These are phyloP conservation scores for Epichloe festucae DNA, from an alignment of 2,329 filamentous ascomycete genomes.

Conservation along the genomic window DNA sequence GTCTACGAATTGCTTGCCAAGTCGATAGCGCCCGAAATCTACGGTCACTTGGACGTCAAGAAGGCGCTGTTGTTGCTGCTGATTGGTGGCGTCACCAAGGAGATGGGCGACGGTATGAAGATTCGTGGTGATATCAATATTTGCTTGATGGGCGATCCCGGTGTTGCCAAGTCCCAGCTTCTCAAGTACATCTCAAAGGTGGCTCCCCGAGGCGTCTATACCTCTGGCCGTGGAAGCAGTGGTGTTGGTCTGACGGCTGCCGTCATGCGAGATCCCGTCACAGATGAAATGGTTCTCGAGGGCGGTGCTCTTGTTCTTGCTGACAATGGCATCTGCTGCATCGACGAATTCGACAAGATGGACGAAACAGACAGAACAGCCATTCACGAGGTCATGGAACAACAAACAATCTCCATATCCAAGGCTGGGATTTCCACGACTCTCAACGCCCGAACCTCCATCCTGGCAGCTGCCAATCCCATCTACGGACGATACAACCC, in stretches of 20 bases:
- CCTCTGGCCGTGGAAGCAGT: constrained; percentile 66
- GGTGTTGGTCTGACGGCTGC: constrained; percentile 73
- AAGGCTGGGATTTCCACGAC: constrained; percentile 62
- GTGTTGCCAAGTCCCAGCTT: constrained; percentile 97
- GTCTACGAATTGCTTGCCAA: constrained; percentile 92
- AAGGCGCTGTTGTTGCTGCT: constrained; percentile 91
- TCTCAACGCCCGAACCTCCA: constrained; percentile 88
- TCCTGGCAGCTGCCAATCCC: constrained; percentile 91
- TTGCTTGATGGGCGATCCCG: constrained; percentile 97
- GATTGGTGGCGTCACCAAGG: constrained; percentile 90
- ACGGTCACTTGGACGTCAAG: constrained; percentile 91
- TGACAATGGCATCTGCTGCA: constrained; percentile 76
- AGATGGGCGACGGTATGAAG: constrained; percentile 96
- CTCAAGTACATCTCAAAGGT: constrained; percentile 98
- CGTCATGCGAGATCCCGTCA: constrained; percentile 73
- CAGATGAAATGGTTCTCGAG: constrained; percentile 74
- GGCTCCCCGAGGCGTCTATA: constrained; percentile 81
- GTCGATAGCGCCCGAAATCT: constrained; percentile 96
- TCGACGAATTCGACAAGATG: constrained; percentile 86
- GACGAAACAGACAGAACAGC: constrained; percentile 71
- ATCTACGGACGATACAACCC: constrained; percentile 98
- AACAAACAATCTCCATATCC: constrained; percentile 75
- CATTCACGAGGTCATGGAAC: constrained; percentile 82
- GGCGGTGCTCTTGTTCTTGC: constrained; percentile 68
- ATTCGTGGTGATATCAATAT: constrained; percentile 99